These are phyloP conservation scores for Cystobasidium pallidum DNA, from an alignment of 1,284 basidiomycete genomes.

Conservation along the genomic window DNA sequence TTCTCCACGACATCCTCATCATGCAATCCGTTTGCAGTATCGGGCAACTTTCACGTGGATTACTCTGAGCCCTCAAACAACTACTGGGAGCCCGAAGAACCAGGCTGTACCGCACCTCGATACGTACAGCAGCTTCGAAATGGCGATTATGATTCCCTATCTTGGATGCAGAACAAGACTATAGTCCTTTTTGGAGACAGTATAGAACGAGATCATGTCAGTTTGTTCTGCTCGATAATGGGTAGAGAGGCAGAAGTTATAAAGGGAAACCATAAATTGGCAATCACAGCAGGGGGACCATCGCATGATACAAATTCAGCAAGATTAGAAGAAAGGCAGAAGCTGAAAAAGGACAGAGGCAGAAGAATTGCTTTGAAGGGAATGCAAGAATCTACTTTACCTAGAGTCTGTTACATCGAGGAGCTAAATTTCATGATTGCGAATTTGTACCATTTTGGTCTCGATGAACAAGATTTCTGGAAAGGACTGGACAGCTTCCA, in stretches of 20 bases:
- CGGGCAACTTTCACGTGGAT: slow-evolving; percentile 50
- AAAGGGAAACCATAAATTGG: slow-evolving; percentile 53
- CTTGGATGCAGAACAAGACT: slow-evolving; percentile 56
- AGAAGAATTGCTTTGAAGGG: slow-evolving; percentile 43
- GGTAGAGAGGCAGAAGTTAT: slow-evolving; percentile 54
- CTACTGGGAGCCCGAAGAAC: slow-evolving; percentile 49
- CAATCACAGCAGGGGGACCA: slow-evolving; percentile 38
- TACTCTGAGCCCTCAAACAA: slow-evolving; percentile 50
- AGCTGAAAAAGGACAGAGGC: slow-evolving; percentile 12
- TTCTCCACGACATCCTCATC: not conserved
- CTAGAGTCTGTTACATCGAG: slow-evolving; percentile 57
- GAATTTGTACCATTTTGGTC: slow-evolving; percentile 57
- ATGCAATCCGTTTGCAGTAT: slow-evolving; percentile 51
- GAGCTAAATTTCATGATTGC: slow-evolving; percentile 56
- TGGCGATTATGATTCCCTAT: slow-evolving; percentile 46
- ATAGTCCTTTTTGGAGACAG: slow-evolving; percentile 57
- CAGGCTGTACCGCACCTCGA: slow-evolving; percentile 41
- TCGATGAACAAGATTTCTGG: slow-evolving; percentile 56
- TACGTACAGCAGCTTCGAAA: slow-evolving; percentile 33
- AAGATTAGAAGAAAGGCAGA: slow-evolving; percentile 43
- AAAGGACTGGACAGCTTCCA: slow-evolving; percentile 54
- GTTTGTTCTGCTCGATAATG: slow-evolving; percentile 57
- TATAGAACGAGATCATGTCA: slow-evolving; percentile 56
- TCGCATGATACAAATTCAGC: slow-evolving; percentile 44
- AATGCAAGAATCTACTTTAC: slow-evolving; percentile 54